These are phyloP conservation scores for Fragilaria radians DNA, from an alignment of 108 stramenopile species.

Conservation along the genomic window DNA sequence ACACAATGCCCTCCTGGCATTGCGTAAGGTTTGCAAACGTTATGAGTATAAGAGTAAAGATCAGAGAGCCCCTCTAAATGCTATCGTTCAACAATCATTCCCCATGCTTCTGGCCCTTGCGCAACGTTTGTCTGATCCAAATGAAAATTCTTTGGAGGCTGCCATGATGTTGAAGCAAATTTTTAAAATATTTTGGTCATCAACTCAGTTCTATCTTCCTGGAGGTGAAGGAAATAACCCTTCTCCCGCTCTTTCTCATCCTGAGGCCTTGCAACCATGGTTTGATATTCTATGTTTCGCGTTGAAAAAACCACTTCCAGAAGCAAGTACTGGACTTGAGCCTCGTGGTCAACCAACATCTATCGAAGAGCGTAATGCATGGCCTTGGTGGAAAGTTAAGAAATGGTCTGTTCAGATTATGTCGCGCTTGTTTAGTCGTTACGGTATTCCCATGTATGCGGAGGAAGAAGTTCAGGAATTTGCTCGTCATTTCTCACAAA, in stretches of 20 bases:
- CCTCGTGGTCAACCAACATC: conserved; percentile 65
- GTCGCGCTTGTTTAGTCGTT: conserved; percentile 88
- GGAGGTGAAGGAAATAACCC: conserved; percentile 34
- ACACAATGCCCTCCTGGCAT: conserved; percentile 88
- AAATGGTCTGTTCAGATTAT: conserved; percentile 96
- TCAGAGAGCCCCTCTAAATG: conserved; percentile 82
- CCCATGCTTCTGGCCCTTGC: conserved; percentile 81
- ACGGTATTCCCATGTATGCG: conserved; percentile 91
- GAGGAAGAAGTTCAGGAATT: conserved; percentile 84
- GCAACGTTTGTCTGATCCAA: conserved; percentile 46
- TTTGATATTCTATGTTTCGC: conserved; percentile 70
- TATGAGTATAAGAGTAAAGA: conserved; percentile 96
- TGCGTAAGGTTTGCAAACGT: conserved; percentile 94
- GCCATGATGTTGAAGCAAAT: conserved; percentile 94
- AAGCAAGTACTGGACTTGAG: conserved; percentile 56
- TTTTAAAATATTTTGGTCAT: conserved; percentile 96
- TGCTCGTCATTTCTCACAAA: conserved; percentile 80
- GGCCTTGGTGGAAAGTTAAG: conserved; percentile 99
- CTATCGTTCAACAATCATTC: conserved; percentile 77
- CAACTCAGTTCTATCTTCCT: conserved; percentile 92
- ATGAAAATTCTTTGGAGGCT: conserved; percentile 73
- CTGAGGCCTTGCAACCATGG: conserved; percentile 83
- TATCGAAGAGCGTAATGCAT: conserved; percentile 84
- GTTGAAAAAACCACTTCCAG: conserved; percentile 71
- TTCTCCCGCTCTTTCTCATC: conserved; percentile 58